These are phyloP conservation scores for Blastocystis sp. DNA, from an alignment of 352 stramenopile genomes.

Conservation along the genomic window DNA sequence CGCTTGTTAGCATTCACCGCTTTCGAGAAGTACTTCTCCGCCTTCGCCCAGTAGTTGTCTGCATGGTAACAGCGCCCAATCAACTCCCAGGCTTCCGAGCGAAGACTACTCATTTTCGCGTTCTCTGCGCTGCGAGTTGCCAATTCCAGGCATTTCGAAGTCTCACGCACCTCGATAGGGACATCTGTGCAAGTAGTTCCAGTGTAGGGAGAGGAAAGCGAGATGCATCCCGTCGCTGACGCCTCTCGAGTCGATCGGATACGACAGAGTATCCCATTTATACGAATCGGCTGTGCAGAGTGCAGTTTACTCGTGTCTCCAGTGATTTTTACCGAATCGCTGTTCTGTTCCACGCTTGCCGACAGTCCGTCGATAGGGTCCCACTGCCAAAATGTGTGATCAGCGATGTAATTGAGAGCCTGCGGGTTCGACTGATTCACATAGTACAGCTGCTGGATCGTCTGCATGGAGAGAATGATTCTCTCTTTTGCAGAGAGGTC, in stretches of 20 bases:
- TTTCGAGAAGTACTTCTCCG: constrained; percentile 17
- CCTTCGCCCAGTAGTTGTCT: constrained; percentile 1
- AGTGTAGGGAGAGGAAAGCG: not conserved
- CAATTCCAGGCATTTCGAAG: not conserved
- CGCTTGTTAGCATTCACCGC: not conserved
- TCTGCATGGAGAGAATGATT: constrained; percentile 13
- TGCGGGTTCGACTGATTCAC: constrained; percentile 9
- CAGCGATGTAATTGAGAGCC: constrained; percentile 31
- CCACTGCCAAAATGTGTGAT: constrained; percentile 46
- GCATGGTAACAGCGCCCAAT: constrained; percentile 24
- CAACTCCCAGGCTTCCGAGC: constrained; percentile 23
- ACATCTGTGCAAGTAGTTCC: not conserved
- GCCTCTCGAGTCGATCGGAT: not conserved
- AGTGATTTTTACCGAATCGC: not conserved
- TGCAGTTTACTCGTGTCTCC: not conserved
- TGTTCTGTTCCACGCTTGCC: not conserved
- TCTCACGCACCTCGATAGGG: not conserved
- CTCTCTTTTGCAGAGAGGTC: constrained; percentile 8
- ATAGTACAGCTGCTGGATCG: constrained; percentile 1
- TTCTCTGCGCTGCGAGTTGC: not conserved
- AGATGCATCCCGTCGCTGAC: not conserved
- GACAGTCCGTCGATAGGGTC: not conserved
- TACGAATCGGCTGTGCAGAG: constrained; percentile 1
- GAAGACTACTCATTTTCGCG: not conserved
- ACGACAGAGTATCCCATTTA: not conserved